These are phyloP conservation scores for Acephala macrosclerotiorum DNA, from an alignment of 2,329 filamentous ascomycete genomes.

Conservation along the genomic window DNA sequence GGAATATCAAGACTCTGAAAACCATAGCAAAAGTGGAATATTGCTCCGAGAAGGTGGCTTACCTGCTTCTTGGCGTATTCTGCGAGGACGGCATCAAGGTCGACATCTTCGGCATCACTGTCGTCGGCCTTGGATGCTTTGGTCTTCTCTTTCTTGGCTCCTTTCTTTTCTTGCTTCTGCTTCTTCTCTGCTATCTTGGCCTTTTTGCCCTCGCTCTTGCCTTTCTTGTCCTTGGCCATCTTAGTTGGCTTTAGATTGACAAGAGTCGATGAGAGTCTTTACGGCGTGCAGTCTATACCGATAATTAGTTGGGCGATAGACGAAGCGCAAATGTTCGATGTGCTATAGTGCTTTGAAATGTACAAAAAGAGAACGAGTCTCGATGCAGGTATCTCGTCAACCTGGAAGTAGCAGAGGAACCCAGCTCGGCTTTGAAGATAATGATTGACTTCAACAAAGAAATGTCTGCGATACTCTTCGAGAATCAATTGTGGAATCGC, in stretches of 20 bases:
- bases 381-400: too few species aligned
- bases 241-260: not conserved
- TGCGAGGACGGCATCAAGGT: conserved; percentile 90
- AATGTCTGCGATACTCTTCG: too few species aligned
- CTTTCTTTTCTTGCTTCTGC: conserved; percentile 86
- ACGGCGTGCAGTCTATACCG: not conserved
- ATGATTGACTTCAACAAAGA: too few species aligned
- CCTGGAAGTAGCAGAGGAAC: too few species aligned
- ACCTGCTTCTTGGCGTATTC: conserved; percentile 94
- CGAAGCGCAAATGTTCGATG: not conserved
- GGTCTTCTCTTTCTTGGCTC: conserved; percentile 81
- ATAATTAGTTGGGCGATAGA: not conserved
- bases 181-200: conserved; percentile 68
- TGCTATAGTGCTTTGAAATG: too few species aligned
- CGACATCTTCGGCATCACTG: conserved; percentile 90
- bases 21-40: too few species aligned
- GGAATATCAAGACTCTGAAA: too few species aligned
- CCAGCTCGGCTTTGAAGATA: too few species aligned
- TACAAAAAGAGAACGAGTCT: too few species aligned
- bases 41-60: too few species aligned
- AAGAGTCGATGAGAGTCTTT: not conserved
- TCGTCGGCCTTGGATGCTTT: conserved; percentile 83
- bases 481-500: too few species aligned
- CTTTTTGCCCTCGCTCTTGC: conserved; percentile 55
- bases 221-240: conserved; percentile 62